A percentile compares a stretch with the other conserved stretches of the same genome.
Evolutionary conservation across 345 rosid genomes (phyloP).

Genomic region (Pugionium cornutum): DNA sequence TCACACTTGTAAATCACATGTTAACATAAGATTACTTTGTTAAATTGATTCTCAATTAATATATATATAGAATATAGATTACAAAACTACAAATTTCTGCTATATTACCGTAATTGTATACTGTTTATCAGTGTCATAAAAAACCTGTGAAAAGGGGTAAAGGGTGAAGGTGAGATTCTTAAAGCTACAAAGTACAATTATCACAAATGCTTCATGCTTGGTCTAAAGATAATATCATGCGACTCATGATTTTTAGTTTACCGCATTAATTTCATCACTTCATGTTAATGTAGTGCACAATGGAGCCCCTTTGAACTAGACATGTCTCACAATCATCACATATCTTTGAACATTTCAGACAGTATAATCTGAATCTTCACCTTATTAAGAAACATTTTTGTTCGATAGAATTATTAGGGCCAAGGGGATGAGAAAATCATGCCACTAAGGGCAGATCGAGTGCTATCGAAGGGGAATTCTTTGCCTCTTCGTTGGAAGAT

Average conservation of each 20-base stretch:
- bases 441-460: too few species aligned
- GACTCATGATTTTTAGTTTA: constrained; percentile 38
- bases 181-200: constrained; percentile 34
- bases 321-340: constrained; percentile 39
- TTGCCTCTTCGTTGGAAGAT: too few species aligned
- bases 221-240: constrained; percentile 40
- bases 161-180: constrained; percentile 17
- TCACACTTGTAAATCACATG: too few species aligned
- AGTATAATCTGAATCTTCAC: constrained; percentile 7
- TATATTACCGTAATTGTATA: too few species aligned
- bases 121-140: too few species aligned
- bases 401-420: neutral
- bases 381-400: neutral
- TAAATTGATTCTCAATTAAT: too few species aligned
- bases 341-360: constrained; percentile 35
- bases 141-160: neutral
- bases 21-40: too few species aligned
- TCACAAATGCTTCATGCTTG: constrained; percentile 41
- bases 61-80: too few species aligned
- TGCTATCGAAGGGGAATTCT: too few species aligned
- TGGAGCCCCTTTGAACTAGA: constrained; percentile 40
- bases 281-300: constrained; percentile 35
- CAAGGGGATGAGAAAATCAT: too few species aligned
- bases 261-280: constrained; percentile 25
- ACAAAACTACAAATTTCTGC: too few species aligned